Percentiles rank a stretch among this genome's conserved stretches.
Evolutionary conservation across 1,284 basidiomycete genomes (phyloP).

Genomic region (Pseudozyma sp.): DNA sequence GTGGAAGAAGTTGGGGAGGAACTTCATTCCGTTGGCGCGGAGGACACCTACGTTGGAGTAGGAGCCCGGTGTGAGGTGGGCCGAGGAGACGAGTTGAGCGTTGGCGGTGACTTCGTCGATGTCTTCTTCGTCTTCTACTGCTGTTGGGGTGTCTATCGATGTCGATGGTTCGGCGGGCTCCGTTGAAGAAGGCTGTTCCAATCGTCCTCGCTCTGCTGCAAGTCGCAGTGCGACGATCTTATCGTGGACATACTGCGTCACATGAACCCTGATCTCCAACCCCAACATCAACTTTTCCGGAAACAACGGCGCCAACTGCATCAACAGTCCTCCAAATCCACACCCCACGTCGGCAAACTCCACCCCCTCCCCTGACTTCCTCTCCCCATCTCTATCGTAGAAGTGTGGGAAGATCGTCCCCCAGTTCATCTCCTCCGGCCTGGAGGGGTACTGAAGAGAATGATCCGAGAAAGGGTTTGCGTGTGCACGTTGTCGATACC

Average conservation of each 20-base stretch:
- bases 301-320: slow-evolving; percentile 88
- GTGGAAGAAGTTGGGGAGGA: slow-evolving; percentile 94
- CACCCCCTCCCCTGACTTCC: slow-evolving; percentile 72
- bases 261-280: slow-evolving; percentile 96
- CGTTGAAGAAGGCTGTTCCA: slow-evolving; percentile 12
- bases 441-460: slow-evolving; percentile 86
- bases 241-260: slow-evolving; percentile 95
- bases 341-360: slow-evolving; percentile 98
- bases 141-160: neutral
- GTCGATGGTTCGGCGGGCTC: neutral
- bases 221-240: slow-evolving; percentile 87
- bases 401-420: slow-evolving; percentile 83
- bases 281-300: slow-evolving; percentile 95
- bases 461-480: slow-evolving; percentile 99
- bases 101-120: slow-evolving; percentile 50
- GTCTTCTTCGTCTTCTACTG: slow-evolving; percentile 53
- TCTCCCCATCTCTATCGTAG: slow-evolving; percentile 65
- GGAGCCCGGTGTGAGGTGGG: slow-evolving; percentile 69
- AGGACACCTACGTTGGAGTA: slow-evolving; percentile 95
- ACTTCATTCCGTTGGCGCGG: slow-evolving; percentile 98
- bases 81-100: slow-evolving; percentile 26
- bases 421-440: slow-evolving; percentile 86
- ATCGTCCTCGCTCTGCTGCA: slow-evolving; percentile 65
- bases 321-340: slow-evolving; percentile 94
- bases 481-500: slow-evolving; percentile 96